Percentiles rank a stretch among this genome's conserved stretches.
phyloP scores from a whole-genome alignment of 2,329 filamentous ascomycete species.

The Diatrype stigma region DNA sequence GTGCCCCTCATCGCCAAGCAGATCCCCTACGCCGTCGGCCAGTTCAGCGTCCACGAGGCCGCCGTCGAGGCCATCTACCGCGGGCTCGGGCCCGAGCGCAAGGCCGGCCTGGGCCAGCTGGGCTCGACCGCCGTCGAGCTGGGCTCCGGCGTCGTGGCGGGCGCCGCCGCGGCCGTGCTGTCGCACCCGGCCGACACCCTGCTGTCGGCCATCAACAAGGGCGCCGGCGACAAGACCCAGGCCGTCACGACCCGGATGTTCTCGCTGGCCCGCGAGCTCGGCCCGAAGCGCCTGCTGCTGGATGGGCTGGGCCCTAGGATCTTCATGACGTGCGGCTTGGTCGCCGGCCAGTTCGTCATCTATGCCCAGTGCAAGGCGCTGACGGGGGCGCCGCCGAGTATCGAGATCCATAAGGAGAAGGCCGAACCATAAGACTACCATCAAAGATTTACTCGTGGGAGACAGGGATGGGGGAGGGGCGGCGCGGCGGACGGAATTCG shows the following conservation, averaged over 20 bases:
- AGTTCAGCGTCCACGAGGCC: constrained; percentile 92
- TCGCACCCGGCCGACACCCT: constrained; percentile 80
- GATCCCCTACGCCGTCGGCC: constrained; percentile 89
- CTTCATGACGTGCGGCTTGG: constrained; percentile 50
- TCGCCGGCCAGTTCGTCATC: constrained; percentile 51
- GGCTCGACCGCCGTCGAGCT: constrained; percentile 81
- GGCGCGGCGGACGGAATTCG: no score
- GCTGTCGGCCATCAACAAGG: constrained; percentile 53
- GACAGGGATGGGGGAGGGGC: no score
- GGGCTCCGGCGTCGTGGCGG: constrained; percentile 78
- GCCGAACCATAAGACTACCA: no score
- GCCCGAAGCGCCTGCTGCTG: constrained; percentile 42
- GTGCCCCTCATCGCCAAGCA: constrained; percentile 83
- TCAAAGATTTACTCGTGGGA: no score
- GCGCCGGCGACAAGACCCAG: constrained; percentile 44
- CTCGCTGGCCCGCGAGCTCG: constrained; percentile 47
- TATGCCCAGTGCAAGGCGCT: constrained; percentile 52
- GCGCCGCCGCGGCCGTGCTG: constrained; percentile 82
- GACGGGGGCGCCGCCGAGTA: constrained; percentile 45
- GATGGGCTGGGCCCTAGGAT: constrained; percentile 47
- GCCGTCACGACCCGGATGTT: constrained; percentile 48
- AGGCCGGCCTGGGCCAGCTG: constrained; percentile 63
- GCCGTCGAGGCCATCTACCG: constrained; percentile 74
- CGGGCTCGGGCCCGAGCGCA: constrained; percentile 59
- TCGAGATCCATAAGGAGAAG: constrained; percentile 50